Conservation (phyloP, 441 rosid genomes). For the Aquilaria agallochum region DNA sequence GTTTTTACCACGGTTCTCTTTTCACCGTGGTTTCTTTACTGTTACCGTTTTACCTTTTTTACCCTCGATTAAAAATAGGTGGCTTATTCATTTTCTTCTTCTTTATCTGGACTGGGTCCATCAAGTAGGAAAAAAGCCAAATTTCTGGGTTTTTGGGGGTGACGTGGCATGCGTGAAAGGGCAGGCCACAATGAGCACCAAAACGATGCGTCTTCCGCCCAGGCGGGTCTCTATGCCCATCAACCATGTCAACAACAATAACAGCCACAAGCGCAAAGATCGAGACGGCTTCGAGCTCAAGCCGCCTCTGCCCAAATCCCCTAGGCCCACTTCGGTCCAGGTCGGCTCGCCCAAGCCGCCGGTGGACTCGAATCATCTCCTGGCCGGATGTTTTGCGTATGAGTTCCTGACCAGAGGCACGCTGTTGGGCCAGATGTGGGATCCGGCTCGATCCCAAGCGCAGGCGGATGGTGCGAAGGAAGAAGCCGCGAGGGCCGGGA, state of each 20-base stretch:
- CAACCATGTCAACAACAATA: not conserved
- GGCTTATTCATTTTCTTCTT: not conserved
- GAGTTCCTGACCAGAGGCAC: conserved; percentile 70
- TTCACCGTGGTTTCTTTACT: conserved; percentile 7
- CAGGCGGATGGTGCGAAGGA: conserved; percentile 1
- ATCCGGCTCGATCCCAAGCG: conserved; percentile 33
- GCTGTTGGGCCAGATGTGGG: conserved; percentile 52
- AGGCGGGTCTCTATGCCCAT: conserved; percentile 62
- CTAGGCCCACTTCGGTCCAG: conserved; percentile 20
- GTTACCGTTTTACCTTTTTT: not conserved
- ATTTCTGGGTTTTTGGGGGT: conserved; percentile 14
- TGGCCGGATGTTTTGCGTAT: conserved; percentile 75
- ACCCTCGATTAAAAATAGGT: too few species aligned
- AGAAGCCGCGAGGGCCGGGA: conserved; percentile 10
- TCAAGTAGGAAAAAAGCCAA: too few species aligned
- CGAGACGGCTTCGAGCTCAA: conserved; percentile 35
- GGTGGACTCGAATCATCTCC: conserved; percentile 35
- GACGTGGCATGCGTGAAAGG: conserved; percentile 72
- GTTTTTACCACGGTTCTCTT: conserved; percentile 10
- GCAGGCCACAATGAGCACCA: conserved; percentile 47
- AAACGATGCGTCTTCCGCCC: conserved; percentile 94
- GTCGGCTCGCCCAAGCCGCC: conserved; percentile 23
- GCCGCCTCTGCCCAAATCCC: conserved; percentile 17
- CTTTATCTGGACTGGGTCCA: not conserved
- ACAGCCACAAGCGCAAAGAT: conserved; percentile 49